Evolutionary conservation across 2,329 filamentous ascomycete species (phyloP), one percentile per base, ranked within the genome.

Genomic region (Sporothrix variecibatus): DNA sequence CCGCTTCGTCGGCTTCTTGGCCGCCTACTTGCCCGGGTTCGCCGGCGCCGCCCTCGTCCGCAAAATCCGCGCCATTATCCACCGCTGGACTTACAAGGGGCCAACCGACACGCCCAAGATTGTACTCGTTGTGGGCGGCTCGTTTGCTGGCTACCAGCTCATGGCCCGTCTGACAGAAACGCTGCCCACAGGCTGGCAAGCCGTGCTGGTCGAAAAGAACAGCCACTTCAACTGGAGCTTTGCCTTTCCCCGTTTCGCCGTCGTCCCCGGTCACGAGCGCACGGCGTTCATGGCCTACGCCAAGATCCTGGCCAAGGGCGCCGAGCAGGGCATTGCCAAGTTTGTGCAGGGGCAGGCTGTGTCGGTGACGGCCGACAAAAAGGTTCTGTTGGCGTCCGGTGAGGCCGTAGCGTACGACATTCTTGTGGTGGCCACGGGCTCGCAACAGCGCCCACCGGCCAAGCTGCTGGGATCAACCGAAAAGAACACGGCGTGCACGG

Each of bases 181-280:
- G 4, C 79, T 91, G 0, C 86, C 88, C 0, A 82, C 84, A 0
- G 80, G 84, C 46, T 89, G 86, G 78, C 83, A 84, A 3, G 85
- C 90, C 3, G 81, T 91, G 0, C 81, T 91, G 3, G 78, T 91
- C 38, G 89, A 92, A 79, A 87, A 86, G 64, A 88, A 89, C 78
- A 86, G 84, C 3, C 89, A 91, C 79, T 89, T 91, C 79, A 86
- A 91, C 76, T 90, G 88, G 77, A 87, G 87, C 0, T 91, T 88
- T 84, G 85, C 86, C 15, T 84, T 91, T 51, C 89, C 90, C 0
- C 84, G 89, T 3, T 90, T 87, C 78, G 87, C 85, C 56, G 88
- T 91, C 17, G 81, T 88, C 5, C 80, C 83, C n/a, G 86, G 85
- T 26, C 86, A 89, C 65, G 89, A 90, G 75, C 80, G 87, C 73